phyloP scores from a whole-genome alignment of 1,284 basidiomycete genomes.

The Albatrellus sp. region DNA sequence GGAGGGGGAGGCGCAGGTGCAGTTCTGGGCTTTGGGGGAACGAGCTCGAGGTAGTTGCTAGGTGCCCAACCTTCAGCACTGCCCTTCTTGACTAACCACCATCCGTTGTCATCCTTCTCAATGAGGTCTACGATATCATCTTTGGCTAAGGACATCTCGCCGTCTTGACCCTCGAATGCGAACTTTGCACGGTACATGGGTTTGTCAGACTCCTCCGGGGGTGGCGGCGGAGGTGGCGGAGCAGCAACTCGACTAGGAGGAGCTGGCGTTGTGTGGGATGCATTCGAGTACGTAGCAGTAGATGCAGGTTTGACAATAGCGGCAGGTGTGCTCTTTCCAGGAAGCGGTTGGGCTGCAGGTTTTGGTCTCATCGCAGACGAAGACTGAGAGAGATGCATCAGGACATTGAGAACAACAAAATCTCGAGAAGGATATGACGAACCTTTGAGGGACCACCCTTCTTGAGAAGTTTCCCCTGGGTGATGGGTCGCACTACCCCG shows the following conservation, averaged over 20 bases:
- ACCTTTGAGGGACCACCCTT: constrained; percentile 66
- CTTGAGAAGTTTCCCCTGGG: constrained; percentile 70
- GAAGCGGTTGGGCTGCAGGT: constrained; percentile 44
- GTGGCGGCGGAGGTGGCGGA: constrained; percentile 34
- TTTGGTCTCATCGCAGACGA: constrained; percentile 34
- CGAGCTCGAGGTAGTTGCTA: constrained; percentile 82
- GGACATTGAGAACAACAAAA: neutral
- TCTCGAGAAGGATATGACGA: constrained; percentile 13
- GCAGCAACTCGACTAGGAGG: constrained; percentile 40
- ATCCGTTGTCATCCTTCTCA: constrained; percentile 90
- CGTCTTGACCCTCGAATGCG: constrained; percentile 81
- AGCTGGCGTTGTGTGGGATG: constrained; percentile 31
- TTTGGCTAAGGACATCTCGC: constrained; percentile 84
- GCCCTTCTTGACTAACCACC: constrained; percentile 93
- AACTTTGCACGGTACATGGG: constrained; percentile 81
- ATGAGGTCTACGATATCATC: constrained; percentile 88
- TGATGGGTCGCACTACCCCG: constrained; percentile 73
- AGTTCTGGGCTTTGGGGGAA: constrained; percentile 49
- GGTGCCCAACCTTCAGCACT: constrained; percentile 90
- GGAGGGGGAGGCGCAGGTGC: constrained; percentile 53
- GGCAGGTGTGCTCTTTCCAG: constrained; percentile 30
- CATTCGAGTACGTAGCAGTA: constrained; percentile 16
- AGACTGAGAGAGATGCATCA: constrained; percentile 3
- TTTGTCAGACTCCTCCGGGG: constrained; percentile 50
- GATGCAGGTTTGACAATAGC: constrained; percentile 17